Base-by-base conservation (phyloP, 2,329 filamentous ascomycete species). In the Ceratocystiopsis minuta region DNA sequence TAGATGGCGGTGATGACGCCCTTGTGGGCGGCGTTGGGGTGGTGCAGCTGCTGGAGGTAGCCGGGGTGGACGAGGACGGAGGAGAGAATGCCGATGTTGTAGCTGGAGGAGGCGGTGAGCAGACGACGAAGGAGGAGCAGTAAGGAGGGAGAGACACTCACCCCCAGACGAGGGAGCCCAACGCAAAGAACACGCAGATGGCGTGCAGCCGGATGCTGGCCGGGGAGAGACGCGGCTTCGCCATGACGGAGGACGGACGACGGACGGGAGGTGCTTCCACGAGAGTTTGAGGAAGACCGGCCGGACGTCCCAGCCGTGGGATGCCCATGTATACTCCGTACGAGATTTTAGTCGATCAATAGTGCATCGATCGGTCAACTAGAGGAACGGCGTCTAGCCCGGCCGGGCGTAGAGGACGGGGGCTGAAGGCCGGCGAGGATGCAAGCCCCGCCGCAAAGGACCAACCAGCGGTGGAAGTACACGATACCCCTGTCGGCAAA, bases 131-230 rank as follows among this genome's bases (percentile, higher is more conserved):
- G 15, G 9, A 16, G n/a, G 36, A 31, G 34, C 31, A 12, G 16
- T 38, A 9, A 31, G 33, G 36, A 37, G 24, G 15, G 36, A 16
- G 13, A 37, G 31, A 34, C 16, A 54, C 61, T 50, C 53, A 69
- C 66, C 70, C 69, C 68, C 69, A 72, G 18, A 69, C 61, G 34
- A 70, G 68, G 2, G 69, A 68, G 13, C 67, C 69, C n/a, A 73
- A 50, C 1, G 66, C 68, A 43, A 72, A 69, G 50, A 72, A 69
- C 11, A 64, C 49, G 50, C 67, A 70, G 35, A 70, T 54, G 4
- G 55, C 46, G 49, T 68, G 63, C 17, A 70, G 58, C 32, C 66
- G 60, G 32, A 58, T 43, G 11, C 55, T 49, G 16, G 61, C 61
- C 44, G 57, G 62, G 16, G 57, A 54, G 36, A 55, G 14, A n/a